Conservation (phyloP, 192 early-diverging fungal species). For the Podila horticola region DNA sequence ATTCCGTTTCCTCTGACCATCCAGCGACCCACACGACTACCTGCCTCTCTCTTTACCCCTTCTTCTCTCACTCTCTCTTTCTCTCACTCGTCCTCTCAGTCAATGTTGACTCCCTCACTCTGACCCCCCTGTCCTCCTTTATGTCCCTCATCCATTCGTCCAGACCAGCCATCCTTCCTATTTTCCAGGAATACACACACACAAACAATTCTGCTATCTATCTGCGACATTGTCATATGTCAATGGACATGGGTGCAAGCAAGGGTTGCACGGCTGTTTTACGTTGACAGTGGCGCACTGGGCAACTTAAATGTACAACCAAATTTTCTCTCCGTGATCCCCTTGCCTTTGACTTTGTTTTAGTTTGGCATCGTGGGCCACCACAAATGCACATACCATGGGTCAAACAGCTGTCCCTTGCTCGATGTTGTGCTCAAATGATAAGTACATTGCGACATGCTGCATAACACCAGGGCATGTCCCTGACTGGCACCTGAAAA, state of each 20-base stretch:
- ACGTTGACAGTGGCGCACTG: not conserved
- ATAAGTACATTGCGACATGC: not conserved
- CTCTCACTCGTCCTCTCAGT: not conserved
- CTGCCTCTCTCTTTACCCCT: not conserved
- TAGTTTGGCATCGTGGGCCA: not conserved
- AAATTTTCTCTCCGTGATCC: not conserved
- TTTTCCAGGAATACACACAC: constrained; percentile 1
- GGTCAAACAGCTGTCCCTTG: not conserved
- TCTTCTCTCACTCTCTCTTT: not conserved
- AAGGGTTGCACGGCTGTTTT: not conserved
- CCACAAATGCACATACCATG: not conserved
- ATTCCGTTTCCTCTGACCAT: not conserved
- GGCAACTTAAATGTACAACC: not conserved
- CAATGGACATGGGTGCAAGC: not conserved
- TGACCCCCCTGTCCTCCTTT: not conserved
- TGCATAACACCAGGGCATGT: not conserved
- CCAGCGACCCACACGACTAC: not conserved
- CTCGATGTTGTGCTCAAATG: not conserved
- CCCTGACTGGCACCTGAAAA: constrained; percentile 4
- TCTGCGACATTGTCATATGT: constrained; percentile 24
- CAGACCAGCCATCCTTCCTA: not conserved
- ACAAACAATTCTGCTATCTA: not conserved
- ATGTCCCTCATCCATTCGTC: not conserved
- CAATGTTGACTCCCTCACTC: not conserved
- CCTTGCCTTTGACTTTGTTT: not conserved